Conservation (phyloP, 768 basidiomycete genomes). For the Tylopilus intermedius region DNA sequence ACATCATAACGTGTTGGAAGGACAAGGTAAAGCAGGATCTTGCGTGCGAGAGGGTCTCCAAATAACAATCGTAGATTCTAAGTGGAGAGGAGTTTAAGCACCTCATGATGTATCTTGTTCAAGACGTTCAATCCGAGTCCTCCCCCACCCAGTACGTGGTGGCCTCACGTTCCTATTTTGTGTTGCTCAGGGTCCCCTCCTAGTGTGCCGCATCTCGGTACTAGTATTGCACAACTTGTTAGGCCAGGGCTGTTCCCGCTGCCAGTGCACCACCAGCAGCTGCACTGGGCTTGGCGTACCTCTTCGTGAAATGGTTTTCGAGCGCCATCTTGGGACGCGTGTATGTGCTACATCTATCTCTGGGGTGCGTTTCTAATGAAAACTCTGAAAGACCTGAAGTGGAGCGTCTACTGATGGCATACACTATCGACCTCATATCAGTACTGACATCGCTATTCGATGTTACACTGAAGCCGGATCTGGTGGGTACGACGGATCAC, state of each 20-base stretch:
- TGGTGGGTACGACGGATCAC: slow-evolving; percentile 4
- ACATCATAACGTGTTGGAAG: slow-evolving; percentile 6
- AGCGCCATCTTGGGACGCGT: not conserved
- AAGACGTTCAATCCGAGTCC: not conserved
- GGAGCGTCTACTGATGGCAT: not conserved
- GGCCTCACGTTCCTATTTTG: not conserved
- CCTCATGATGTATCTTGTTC: slow-evolving; percentile 3
- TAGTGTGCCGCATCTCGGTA: not conserved
- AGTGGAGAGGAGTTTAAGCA: not conserved
- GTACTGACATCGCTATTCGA: not conserved
- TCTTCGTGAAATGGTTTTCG: slow-evolving; percentile 7
- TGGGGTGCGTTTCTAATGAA: not conserved
- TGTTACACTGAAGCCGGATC: slow-evolving; percentile 4
- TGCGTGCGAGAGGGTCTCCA: not conserved
- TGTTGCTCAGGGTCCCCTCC: not conserved
- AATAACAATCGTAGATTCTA: not conserved
- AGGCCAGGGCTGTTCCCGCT: not conserved
- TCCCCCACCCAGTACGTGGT: not conserved
- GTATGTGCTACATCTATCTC: not conserved
- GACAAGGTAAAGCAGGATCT: not conserved
- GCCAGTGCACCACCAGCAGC: not conserved
- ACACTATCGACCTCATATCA: slow-evolving; percentile 5
- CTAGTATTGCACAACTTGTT: not conserved
- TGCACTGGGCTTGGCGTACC: slow-evolving; percentile 2
- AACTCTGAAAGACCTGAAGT: not conserved